Percentiles rank a stretch among this genome's conserved stretches.
phyloP scores from a whole-genome alignment of 441 rosid genomes.

The Erodium texanum region DNA sequence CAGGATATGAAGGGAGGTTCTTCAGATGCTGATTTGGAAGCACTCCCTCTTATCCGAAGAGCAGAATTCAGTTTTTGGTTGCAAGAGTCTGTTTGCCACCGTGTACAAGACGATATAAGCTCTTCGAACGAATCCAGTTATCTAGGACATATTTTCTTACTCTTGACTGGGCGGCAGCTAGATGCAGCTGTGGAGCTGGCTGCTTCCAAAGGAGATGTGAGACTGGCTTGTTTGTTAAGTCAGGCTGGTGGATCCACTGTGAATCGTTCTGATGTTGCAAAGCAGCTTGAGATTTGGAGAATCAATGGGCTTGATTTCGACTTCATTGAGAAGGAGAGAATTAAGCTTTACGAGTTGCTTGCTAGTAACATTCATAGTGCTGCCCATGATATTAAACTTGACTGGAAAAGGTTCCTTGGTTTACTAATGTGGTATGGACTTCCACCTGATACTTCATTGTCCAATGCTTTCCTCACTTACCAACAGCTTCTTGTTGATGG shows the following conservation, averaged over 20 bases:
- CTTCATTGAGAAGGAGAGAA: constrained; percentile 75
- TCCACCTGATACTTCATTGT: constrained; percentile 62
- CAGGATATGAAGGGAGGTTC: constrained; percentile 65
- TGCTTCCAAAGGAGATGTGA: constrained; percentile 83
- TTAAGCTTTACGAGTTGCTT: constrained; percentile 82
- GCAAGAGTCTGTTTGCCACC: constrained; percentile 85
- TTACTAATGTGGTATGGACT: constrained; percentile 88
- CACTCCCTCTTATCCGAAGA: constrained; percentile 80
- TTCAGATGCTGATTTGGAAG: constrained; percentile 59
- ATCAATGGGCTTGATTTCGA: constrained; percentile 76
- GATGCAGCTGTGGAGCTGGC: constrained; percentile 89
- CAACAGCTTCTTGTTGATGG: constrained; percentile 54
- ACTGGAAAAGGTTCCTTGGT: constrained; percentile 97
- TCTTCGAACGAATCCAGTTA: constrained; percentile 62
- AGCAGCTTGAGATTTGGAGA: constrained; percentile 84
- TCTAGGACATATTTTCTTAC: constrained; percentile 69
- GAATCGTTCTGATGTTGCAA: constrained; percentile 59
- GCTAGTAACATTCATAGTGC: constrained; percentile 77
- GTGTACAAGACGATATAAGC: constrained; percentile 82
- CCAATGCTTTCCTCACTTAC: constrained; percentile 57
- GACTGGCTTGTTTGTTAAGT: constrained; percentile 88
- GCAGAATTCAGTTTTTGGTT: constrained; percentile 94
- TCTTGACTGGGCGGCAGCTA: constrained; percentile 78
- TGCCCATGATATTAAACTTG: constrained; percentile 48
- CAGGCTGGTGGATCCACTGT: constrained; percentile 89